phyloP scores from a whole-genome alignment of 108 stramenopile species.

The Skeletonema grethae region DNA sequence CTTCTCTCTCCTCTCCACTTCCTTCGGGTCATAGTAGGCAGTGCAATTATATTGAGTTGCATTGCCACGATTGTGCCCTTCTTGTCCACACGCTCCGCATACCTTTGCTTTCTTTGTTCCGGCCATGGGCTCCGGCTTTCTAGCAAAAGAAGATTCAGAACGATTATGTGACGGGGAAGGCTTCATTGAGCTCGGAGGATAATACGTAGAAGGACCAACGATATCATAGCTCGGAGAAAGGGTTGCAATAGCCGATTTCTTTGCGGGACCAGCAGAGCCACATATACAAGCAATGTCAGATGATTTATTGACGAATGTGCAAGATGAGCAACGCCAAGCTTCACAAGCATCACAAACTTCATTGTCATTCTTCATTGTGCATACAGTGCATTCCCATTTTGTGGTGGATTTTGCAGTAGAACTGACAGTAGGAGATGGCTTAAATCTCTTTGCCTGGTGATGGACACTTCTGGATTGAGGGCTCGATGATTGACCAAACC shows the following conservation, averaged over 20 bases:
- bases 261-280: neutral
- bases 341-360: constrained; percentile 1
- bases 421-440: neutral
- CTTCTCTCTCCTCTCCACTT: constrained; percentile 49
- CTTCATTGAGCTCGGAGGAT: neutral
- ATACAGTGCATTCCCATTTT: neutral
- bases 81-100: constrained; percentile 56
- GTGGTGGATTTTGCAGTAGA: neutral
- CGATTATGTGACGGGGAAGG: neutral
- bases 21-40: constrained; percentile 46
- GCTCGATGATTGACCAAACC: constrained; percentile 13
- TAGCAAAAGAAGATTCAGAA: neutral
- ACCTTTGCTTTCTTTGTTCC: constrained; percentile 17
- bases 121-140: neutral
- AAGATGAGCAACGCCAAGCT: neutral
- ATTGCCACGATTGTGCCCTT: constrained; percentile 52
- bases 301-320: neutral
- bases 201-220: neutral
- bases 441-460: neutral
- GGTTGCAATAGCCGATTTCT: neutral
- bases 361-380: neutral
- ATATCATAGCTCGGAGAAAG: neutral
- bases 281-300: neutral
- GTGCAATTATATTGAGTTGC: constrained; percentile 50
- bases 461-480: constrained; percentile 2